Percentiles rank a stretch among this genome's conserved stretches.
phyloP scores from a whole-genome alignment of 164 flowering plant species.

The Chimonanthus praecox region DNA sequence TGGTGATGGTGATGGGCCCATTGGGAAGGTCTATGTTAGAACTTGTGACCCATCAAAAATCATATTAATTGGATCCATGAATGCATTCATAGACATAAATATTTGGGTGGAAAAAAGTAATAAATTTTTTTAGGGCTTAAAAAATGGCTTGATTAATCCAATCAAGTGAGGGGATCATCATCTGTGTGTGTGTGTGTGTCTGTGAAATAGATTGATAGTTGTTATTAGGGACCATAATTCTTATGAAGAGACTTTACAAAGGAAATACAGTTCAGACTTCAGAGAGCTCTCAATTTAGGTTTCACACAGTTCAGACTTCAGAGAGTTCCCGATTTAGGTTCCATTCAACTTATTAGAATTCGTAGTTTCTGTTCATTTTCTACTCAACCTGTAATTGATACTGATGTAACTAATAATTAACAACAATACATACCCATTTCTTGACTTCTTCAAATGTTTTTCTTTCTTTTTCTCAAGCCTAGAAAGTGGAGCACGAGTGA shows the following conservation, averaged over 20 bases:
- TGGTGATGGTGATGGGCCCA: too few species aligned
- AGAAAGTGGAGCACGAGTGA: slow-evolving; percentile 72
- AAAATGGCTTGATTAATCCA: too few species aligned
- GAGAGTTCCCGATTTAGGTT: neutral
- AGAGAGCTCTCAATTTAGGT: neutral
- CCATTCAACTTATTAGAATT: neutral
- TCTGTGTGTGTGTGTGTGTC: too few species aligned
- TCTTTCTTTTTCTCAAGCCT: slow-evolving; percentile 63
- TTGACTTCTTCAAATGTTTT: slow-evolving; percentile 62
- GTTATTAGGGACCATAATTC: too few species aligned
- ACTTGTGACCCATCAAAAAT: too few species aligned
- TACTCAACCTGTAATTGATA: neutral
- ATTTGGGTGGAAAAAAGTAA: too few species aligned
- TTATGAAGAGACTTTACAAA: neutral
- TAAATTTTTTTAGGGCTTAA: too few species aligned
- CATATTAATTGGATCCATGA: too few species aligned
- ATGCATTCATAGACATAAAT: too few species aligned
- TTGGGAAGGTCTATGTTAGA: too few species aligned
- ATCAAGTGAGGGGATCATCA: too few species aligned
- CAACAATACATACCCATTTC: slow-evolving; percentile 59
- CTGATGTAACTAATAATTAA: neutral
- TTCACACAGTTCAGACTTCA: neutral
- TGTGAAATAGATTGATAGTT: too few species aligned
- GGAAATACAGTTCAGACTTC: neutral
- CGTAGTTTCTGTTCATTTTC: neutral